Evolutionary conservation across 1,284 basidiomycete species (phyloP).

Genomic region (Irpex sp.): DNA sequence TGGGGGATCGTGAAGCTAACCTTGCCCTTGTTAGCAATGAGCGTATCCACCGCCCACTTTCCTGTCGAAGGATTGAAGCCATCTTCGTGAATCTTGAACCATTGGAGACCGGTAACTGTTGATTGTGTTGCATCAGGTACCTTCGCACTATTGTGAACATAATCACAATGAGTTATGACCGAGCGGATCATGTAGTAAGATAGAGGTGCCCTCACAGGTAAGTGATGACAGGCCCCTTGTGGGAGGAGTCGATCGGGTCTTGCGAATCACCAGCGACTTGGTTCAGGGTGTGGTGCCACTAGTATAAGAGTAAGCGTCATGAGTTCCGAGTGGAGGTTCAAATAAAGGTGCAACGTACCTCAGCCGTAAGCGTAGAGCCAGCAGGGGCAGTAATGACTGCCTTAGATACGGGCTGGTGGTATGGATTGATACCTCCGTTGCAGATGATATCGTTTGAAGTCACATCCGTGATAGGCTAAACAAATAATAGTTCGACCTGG

Average conservation of each 20-base stretch:
- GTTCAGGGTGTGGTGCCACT: slow-evolving; percentile 25
- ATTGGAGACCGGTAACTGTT: slow-evolving; percentile 46
- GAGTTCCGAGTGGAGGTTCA: not conserved
- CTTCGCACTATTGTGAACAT: slow-evolving; percentile 33
- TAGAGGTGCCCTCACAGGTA: slow-evolving; percentile 40
- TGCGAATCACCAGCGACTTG: slow-evolving; percentile 41
- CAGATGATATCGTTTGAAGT: slow-evolving; percentile 53
- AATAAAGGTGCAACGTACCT: not conserved
- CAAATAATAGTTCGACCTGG: not conserved
- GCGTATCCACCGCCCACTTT: slow-evolving; percentile 44
- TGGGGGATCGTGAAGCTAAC: slow-evolving; percentile 47
- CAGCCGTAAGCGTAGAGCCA: slow-evolving; percentile 44
- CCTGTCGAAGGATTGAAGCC: slow-evolving; percentile 31
- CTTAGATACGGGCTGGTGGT: slow-evolving; percentile 48
- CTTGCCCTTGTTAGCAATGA: slow-evolving; percentile 51
- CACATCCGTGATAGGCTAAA: slow-evolving; percentile 47
- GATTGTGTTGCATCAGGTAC: slow-evolving; percentile 41
- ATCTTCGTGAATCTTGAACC: slow-evolving; percentile 52
- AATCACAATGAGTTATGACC: not conserved
- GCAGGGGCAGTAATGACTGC: slow-evolving; percentile 48
- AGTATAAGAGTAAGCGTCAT: slow-evolving; percentile 11
- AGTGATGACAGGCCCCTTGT: slow-evolving; percentile 50
- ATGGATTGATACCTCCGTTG: slow-evolving; percentile 59
- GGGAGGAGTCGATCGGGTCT: slow-evolving; percentile 50
- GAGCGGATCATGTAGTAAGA: not conserved